Percentiles rank a stretch among this genome's conserved stretches.
These are phyloP conservation scores for Vaccinium corymbosum DNA, from an alignment of 148 eudicot genomes.

Conservation along the genomic window DNA sequence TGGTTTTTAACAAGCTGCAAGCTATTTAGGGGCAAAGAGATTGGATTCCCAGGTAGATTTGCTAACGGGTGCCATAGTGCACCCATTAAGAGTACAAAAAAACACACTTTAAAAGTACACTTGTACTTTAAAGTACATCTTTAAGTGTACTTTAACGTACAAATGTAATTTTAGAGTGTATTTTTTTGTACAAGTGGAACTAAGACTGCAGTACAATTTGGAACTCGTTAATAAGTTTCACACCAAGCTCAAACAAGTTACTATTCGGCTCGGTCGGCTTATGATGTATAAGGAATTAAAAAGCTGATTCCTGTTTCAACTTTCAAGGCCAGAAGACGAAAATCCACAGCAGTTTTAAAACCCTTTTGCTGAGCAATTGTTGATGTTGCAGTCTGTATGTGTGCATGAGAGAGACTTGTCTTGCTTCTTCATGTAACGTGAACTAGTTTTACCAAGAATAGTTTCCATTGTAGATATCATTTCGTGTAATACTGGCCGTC, in stretches of 20 bases:
- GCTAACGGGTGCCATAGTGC: no score
- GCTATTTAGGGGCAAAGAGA: background rate
- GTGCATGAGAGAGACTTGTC: background rate
- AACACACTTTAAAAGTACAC: no score
- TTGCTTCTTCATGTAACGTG: background rate
- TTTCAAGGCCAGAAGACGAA: background rate
- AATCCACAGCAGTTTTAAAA: background rate
- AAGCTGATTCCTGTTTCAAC: background rate
- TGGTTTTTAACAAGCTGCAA: background rate
- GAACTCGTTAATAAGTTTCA: no score
- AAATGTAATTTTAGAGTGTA: no score
- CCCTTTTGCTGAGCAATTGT: background rate
- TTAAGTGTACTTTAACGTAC: no score
- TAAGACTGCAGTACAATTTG: no score
- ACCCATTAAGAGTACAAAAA: no score
- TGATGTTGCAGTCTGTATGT: background rate
- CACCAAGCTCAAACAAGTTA: no score
- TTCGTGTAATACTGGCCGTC: background rate
- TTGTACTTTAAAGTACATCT: no score
- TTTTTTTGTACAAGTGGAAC: no score
- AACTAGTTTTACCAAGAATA: background rate
- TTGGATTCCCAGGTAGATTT: constrained; percentile 1
- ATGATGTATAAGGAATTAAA: no score
- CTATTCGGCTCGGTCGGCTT: no score
- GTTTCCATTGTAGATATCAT: background rate